Conservation (phyloP, 202 grass and related monocot genomes). For the Bolboschoenoplectus hybrid region DNA sequence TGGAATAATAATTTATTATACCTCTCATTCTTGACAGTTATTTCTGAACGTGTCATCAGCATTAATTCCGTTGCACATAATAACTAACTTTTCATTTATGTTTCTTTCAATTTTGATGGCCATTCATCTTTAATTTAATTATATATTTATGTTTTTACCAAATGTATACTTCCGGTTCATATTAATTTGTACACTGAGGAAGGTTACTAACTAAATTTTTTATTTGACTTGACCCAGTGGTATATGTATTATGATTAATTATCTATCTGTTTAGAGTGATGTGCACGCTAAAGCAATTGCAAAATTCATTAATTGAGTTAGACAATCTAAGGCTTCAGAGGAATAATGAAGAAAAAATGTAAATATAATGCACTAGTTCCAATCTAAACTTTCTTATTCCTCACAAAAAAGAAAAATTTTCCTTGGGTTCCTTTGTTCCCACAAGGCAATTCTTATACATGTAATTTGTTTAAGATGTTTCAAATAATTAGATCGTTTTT, state of each 20-base stretch:
- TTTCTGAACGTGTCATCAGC: no score
- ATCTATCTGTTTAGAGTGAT: constrained; percentile 1
- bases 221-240: neutral
- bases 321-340: neutral
- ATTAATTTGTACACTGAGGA: neutral
- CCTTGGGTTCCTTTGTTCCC: neutral
- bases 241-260: neutral
- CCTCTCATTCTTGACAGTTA: no score
- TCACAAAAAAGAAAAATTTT: neutral
- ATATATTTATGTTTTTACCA: no score
- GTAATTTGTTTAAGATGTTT: no score
- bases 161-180: no score
- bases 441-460: no score
- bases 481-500: no score
- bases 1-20: no score
- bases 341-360: neutral
- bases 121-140: no score
- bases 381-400: neutral
- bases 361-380: neutral
- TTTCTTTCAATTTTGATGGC: no score
- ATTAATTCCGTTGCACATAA: no score
- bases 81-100: no score
- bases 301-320: neutral
- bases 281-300: neutral
- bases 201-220: neutral